Conservation (phyloP, 2,329 filamentous ascomycete genomes). For the Aspergillus pseudonomiae region DNA sequence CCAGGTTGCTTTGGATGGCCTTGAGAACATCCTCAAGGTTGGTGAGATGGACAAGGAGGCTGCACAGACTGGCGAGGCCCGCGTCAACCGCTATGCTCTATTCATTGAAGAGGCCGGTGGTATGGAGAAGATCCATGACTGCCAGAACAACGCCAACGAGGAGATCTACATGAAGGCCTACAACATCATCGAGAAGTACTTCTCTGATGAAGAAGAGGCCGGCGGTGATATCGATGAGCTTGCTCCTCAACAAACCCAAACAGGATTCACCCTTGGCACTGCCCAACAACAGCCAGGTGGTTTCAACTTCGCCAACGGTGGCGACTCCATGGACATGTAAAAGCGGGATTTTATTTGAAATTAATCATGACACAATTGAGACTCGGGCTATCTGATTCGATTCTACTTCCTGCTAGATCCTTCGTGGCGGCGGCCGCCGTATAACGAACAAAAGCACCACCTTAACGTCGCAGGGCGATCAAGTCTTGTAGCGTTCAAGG, state of each 20-base stretch:
- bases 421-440: background rate
- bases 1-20: conserved; percentile 92
- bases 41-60: conserved; percentile 98
- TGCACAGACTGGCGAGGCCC: conserved; percentile 50
- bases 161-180: conserved; percentile 99
- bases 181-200: conserved; percentile 99
- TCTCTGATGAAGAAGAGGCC: conserved; percentile 93
- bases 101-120: conserved; percentile 98
- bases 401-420: conserved; percentile 20
- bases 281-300: conserved; percentile 71
- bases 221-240: conserved; percentile 78
- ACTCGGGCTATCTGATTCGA: conserved; percentile 17
- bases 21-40: conserved; percentile 99
- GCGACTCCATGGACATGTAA: conserved; percentile 76
- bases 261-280: conserved; percentile 70
- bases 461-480: conserved; percentile 2
- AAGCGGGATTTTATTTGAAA: conserved; percentile 24
- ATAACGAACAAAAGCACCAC: conserved; percentile 7
- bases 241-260: conserved; percentile 70
- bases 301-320: conserved; percentile 87
- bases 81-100: conserved; percentile 92
- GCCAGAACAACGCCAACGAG: conserved; percentile 99
- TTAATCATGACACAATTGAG: conserved; percentile 16
- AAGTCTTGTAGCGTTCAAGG: conserved; percentile 1
- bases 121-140: conserved; percentile 99